Base-by-base conservation (phyloP, 768 basidiomycete species). In the Termitomyces sp. region DNA sequence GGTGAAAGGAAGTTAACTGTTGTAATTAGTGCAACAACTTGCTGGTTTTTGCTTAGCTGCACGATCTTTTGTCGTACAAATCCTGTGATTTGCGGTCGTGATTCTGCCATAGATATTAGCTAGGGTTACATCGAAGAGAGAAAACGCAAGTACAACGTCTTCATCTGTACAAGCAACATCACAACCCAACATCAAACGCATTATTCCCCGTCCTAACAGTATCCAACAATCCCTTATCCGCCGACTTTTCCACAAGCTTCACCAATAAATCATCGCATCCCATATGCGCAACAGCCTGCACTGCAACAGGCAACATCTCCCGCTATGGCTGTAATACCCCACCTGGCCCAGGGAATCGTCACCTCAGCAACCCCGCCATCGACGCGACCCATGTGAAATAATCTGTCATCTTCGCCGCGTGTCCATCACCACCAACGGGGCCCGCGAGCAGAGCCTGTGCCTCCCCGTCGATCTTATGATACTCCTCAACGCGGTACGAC, bases 291-390 rank as follows among this genome's bases (percentile, higher is more conserved):
- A 71, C 71, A 42, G 74, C 42, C 64, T 75, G 73, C 54, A 72
- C 67, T 16, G 71, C 64, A 52, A 74, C 71, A 53, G 74, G 74
- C 34, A 74, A 62, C 55, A 64, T 64, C 65, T 75, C 72, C 68
- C 66, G 68, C 54, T 56, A 29, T 68, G 69, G 54, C 72, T 74
- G 46, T 60, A 68, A 66, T 75, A 75, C 55, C 52, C 44, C 27
- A 70, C 72, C 60, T 75, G 70, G 6, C 74, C 73, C 56, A 75
- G 59, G 74, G 74, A 13, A 74, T 60, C 10, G 72, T 74, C 16
- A 73, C 61, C 58, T 75, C 74, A 22, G 73, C 29, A 74, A 60
- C 34, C 69, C 72, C 4, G 64, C 73, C 72, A 74, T 74, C 37
- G 74, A 72, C n/a, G 69, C 69, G 12, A 75, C 41, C 42, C 66